These are phyloP conservation scores for Aurantiochytrium sp. DNA, from an alignment of 108 stramenopile species.

Conservation along the genomic window DNA sequence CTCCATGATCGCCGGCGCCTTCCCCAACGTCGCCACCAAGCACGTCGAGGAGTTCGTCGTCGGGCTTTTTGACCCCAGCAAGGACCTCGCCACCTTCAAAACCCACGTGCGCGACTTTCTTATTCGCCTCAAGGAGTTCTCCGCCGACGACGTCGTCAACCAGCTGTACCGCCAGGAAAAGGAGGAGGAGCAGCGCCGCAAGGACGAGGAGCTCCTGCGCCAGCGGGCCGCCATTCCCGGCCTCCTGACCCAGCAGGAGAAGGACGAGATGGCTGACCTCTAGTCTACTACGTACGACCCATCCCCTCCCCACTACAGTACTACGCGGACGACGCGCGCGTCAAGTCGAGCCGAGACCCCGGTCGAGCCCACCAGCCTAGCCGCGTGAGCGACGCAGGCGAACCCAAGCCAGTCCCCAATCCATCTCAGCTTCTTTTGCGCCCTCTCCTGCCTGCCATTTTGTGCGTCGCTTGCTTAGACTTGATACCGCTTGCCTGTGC, in stretches of 20 bases:
- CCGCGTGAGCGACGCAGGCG: no score
- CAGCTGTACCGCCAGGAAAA: conserved; percentile 86
- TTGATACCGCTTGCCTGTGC: no score
- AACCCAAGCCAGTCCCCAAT: no score
- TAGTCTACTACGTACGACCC: no score
- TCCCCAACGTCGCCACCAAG: conserved; percentile 81
- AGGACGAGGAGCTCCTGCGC: conserved; percentile 65
- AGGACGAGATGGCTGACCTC: conserved; percentile 68
- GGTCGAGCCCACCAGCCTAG: no score
- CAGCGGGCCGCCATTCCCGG: conserved; percentile 89
- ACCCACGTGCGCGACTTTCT: conserved; percentile 95
- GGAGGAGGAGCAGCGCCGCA: conserved; percentile 62
- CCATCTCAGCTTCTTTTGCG: no score
- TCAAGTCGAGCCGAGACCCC: no score
- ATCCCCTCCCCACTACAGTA: no score
- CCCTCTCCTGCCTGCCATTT: no score
- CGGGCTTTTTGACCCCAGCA: conserved; percentile 90
- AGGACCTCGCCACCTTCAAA: conserved; percentile 95
- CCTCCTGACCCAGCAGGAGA: conserved; percentile 88
- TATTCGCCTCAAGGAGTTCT: conserved; percentile 95
- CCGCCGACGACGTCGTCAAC: conserved; percentile 81
- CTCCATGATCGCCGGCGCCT: conserved; percentile 76
- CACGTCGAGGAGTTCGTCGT: conserved; percentile 88
- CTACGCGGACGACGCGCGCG: no score
- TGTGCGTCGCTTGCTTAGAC: no score